Base-by-base conservation (phyloP, 371 early-diverging fungal species). In the Mortierella sp. region DNA sequence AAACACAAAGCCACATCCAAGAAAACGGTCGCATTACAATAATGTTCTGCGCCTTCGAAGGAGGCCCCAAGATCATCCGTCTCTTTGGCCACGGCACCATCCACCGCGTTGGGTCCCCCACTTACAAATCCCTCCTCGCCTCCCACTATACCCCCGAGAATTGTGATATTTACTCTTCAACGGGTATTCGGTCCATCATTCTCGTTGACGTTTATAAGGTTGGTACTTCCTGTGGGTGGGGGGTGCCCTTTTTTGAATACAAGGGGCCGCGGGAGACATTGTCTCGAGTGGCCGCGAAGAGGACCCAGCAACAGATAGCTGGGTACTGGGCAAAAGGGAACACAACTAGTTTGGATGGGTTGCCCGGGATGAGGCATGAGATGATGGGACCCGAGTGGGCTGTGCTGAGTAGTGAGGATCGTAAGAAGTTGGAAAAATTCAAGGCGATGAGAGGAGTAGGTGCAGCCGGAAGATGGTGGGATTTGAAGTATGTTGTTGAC, bases 11-110 rank as follows among this genome's bases (percentile, higher is more conserved):
- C 70, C 91, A 91, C 69, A 34, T 90, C 71, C 77, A 83, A 57
- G 89, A 91, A 69, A 92, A 91, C 82, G 85, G 86, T 1, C 88
- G 92, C 19, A 76, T 91, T 44, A 90, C 91, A 6, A 44, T 92
- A 73, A 90, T 92, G 91, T 72, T 91, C 72, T 86, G 88, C 28
- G 90, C 91, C 28, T 91, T 91, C 70, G 92, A 91, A 21, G 89
- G 88, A 28, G 46, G 79, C 2, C 92, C 91, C 19, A 87, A 83
- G 71, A 90, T 90, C 69, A 71, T 90, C 70, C 88, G 90, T 0
- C 78, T 91, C 74, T 90, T 88, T 78, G 88, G 90, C 71, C 85
- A 51, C 9, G 89, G 86, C 31, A 48, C 54, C 11, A 89, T 90
- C 16, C 44, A 74, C 37, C 85, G 83, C 57, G 82, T 83, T 3